Base-by-base conservation (phyloP, 805 yeast species). In the Ogataea populi-albae region DNA sequence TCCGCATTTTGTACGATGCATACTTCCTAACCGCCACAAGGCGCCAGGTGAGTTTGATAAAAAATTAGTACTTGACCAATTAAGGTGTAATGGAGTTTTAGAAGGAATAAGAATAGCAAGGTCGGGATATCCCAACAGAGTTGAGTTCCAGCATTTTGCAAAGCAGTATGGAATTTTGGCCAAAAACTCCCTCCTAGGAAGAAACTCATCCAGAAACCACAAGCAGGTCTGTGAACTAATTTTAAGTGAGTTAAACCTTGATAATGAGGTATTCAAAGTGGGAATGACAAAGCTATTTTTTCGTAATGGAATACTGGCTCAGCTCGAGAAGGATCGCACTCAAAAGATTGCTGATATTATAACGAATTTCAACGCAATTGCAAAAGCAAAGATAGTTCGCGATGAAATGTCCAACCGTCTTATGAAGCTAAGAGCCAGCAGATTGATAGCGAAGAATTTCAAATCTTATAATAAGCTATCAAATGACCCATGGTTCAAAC, bases 31-130 rank as follows among this genome's bases (percentile, higher is more conserved):
- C 55, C 75, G 77, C 41, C 66, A 73, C 29, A 89, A 91, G 55
- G 69, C 69, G 33, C 78, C 96, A 0, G 75, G 75, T 27, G 65
- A 68, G 24, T 84, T 93, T 51, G 87, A 86, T 50, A 86, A 82
- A 48, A 64, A 63, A 20, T 64, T 93, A 17, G 95, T 93, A 6
- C 65, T 93, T 29, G 91, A 85, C 34, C 99, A 93, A 62, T 68
- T 93, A 43, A 71, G 96, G 45, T 93, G 98, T 55, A 93, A 93
- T 55, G 99, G 99, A 73, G 99, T 93, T 11, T 65, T 93, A 34
- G 99, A 93, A 68, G 99, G 99, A 43, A 93, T 93, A 20, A 74
- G 98, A 60, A 93, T 93, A 41, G 96, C 98, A 0, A 75, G 99
- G 46, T 87, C 96, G 6, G 99, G 99, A 2, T 93, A 83, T 59